phyloP scores from a whole-genome alignment of 768 basidiomycete species.

The Saitozyma podzolica region DNA sequence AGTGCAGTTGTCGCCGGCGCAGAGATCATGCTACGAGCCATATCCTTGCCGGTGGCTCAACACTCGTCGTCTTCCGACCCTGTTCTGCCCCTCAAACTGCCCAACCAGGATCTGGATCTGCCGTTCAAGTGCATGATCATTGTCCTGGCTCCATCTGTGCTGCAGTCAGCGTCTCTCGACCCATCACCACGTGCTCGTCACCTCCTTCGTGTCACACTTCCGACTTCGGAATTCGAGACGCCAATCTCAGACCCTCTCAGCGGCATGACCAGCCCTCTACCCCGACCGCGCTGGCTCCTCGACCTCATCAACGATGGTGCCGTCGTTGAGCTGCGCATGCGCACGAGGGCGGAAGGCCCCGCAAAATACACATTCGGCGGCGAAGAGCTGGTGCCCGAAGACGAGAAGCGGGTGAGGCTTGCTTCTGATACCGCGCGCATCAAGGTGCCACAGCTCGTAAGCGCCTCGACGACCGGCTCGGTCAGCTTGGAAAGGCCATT shows the following conservation, averaged over 20 bases:
- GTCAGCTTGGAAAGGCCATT: constrained; percentile 29
- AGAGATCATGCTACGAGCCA: constrained; percentile 52
- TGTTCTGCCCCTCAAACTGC: constrained; percentile 31
- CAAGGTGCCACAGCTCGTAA: constrained; percentile 31
- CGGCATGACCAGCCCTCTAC: constrained; percentile 55
- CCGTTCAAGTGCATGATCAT: constrained; percentile 61
- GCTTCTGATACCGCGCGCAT: constrained; percentile 8
- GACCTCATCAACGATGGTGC: constrained; percentile 62
- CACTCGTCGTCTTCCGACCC: constrained; percentile 50
- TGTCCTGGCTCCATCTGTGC: constrained; percentile 76
- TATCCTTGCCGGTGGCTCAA: constrained; percentile 57
- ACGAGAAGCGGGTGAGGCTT: constrained; percentile 37
- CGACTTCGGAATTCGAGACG: constrained; percentile 75
- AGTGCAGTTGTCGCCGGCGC: constrained; percentile 52
- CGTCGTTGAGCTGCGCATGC: constrained; percentile 62
- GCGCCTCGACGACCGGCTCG: constrained; percentile 15
- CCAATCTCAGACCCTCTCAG: constrained; percentile 80
- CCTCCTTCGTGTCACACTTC: constrained; percentile 72
- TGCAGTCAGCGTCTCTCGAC: constrained; percentile 62
- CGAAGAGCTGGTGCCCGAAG: constrained; percentile 51
- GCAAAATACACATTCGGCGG: constrained; percentile 27
- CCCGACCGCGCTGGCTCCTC: constrained; percentile 67
- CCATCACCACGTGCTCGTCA: constrained; percentile 65
- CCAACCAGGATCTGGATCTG: constrained; percentile 21
- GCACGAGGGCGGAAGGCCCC: not conserved